phyloP scores from a whole-genome alignment of 768 basidiomycete genomes.

The Naematelia encephala region DNA sequence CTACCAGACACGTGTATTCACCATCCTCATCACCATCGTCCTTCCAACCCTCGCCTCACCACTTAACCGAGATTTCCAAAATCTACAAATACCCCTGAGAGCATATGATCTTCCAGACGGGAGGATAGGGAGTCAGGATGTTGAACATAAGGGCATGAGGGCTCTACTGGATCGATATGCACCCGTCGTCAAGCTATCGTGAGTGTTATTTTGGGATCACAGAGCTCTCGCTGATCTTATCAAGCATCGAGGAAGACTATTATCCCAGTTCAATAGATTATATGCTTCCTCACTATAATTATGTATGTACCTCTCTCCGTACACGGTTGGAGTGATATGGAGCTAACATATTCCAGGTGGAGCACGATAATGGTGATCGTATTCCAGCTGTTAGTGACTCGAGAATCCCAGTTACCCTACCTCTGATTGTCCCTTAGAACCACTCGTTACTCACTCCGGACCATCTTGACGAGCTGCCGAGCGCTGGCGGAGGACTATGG shows the following conservation, averaged over 20 bases:
- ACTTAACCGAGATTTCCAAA: not conserved
- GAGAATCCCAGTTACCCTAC: too few relatives aligned
- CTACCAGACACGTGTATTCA: not conserved
- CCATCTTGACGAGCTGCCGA: constrained; percentile 20
- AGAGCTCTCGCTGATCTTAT: not conserved
- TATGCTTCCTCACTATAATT: constrained; percentile 37
- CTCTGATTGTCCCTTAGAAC: constrained; percentile 9
- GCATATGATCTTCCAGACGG: not conserved
- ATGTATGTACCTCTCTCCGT: constrained; percentile 13
- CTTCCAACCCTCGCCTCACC: not conserved
- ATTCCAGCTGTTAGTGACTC: constrained; percentile 9
- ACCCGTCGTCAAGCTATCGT: constrained; percentile 40
- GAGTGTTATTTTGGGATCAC: constrained; percentile 1
- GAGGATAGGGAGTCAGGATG: not conserved
- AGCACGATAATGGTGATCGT: constrained; percentile 7
- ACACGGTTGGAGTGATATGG: too few relatives aligned
- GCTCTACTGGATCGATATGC: constrained; percentile 31
- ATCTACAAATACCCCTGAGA: not conserved
- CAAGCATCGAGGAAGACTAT: constrained; percentile 26
- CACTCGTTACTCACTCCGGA: constrained; percentile 12
- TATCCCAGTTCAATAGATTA: constrained; percentile 43
- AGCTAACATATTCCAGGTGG: constrained; percentile 6
- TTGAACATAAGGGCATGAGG: constrained; percentile 14
- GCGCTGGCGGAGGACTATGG: constrained; percentile 9
- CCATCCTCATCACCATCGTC: not conserved